Evolutionary conservation across 148 eudicot species (phyloP), one percentile per base, ranked within the genome.

Genomic region (Chenopodium berlandieri): DNA sequence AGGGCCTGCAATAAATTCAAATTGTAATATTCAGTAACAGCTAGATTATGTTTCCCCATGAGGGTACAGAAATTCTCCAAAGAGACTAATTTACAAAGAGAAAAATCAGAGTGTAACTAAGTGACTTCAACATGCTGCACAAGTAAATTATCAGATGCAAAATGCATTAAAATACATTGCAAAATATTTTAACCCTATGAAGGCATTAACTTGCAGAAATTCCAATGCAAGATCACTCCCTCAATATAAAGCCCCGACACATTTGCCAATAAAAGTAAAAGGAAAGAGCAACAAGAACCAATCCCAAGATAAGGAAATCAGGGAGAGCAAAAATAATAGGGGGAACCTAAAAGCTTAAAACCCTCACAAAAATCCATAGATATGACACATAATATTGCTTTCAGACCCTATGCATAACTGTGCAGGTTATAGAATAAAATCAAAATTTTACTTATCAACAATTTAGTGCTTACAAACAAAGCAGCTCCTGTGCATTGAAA

Each of bases 1-100:
- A 85, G 52, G 81, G 32, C 60, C 86, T 81, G 74, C 74, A 80
- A 65, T 72, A n/a, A 73, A 3, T 47, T 9, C 4, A 73, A 48
- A 20, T n/a, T n/a, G 20, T 48, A 73, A 13, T 47, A 60, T 25
- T 73, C 17, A 47, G 11, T 47, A 73, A 23, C 46, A 4, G 13
- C 52, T 71, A n/a, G 20, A 8, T 73, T 37, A 46, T n/a, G 14
- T 40, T 73, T n/a, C 12, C 23, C 48, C 0, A 1, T 5, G 13
- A 8, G 5, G 5, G 19, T 11, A 7, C 14, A 40, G 27, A 40
- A 20, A 17, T 14, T 58, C 9, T 4, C 9, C 0, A 4, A 27
- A 3, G 23, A 30, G 37, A 27, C 40, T 1, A 10, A 47, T 5
- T 25, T 2, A 25, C 4, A 32, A 48, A 47, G 5, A 12, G 8